Evolutionary conservation across 1,139 yeast genomes (phyloP), one percentile per base, ranked within the genome.

Genomic region (Sugiyamaella japonica): DNA sequence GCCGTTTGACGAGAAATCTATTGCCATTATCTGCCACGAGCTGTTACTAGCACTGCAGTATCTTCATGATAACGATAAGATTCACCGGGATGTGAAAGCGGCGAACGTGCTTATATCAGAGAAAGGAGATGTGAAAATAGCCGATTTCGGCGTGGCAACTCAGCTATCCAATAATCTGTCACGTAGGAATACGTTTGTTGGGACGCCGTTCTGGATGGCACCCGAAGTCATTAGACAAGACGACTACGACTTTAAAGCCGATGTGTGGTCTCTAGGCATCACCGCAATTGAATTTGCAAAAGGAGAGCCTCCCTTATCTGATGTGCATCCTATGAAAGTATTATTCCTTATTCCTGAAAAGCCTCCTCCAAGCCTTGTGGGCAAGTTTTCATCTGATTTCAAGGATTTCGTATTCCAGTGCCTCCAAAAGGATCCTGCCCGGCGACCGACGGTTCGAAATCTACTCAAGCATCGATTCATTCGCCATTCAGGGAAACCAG

Each of bases 151-250:
- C 1, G 96, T 93, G 3, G 95, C 97, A 0, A 88, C 91, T 16
- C 97, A 86, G 71, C 79, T 85, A 53, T 86, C 90, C 31, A 88
- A 83, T 64, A 89, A 84, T 70, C 78, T 87, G 69, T 88, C 86
- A 50, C 80, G 84, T 55, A 69, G 96, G 61, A 85, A 87, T 63
- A 93, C 99, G 0, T 93, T 95, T 65, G 99, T 93, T 7, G 99
- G 99, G 0, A 93, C 99, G 0, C 99, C 99, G 31, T 93, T 91
- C 69, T 93, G 98, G 95, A 95, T 95, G 99, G 95, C 98, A 0
- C 99, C 99, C 0, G 99, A 95, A 66, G 96, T 93, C 1, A 86
- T 93, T 44, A 74, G 84, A 64, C 96, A 89, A 67, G 86, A 86
- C 47, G 96, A 93, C 9, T 95, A 95, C 69, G 84, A 89, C 60